Evolutionary conservation across 2,329 filamentous ascomycete genomes (phyloP).

Genomic region (Neofusicoccum sp.): DNA sequence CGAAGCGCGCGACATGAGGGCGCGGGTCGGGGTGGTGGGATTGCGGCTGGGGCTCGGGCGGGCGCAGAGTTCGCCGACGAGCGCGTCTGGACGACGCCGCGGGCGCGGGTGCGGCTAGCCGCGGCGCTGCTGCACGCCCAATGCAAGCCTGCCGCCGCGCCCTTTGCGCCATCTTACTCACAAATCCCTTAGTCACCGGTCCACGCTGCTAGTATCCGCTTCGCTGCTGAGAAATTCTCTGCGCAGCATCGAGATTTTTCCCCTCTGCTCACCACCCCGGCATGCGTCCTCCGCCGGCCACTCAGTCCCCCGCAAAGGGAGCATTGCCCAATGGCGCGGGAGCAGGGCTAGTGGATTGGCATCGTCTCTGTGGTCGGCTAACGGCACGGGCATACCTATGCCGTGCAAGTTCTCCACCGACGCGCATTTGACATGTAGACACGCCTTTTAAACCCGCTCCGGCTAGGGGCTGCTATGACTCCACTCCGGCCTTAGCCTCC

Average conservation of each 20-base stretch:
- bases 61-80: not conserved
- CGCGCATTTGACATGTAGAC: not conserved
- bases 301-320: not conserved
- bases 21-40: not conserved
- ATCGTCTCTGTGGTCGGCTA: conserved; percentile 3
- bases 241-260: not conserved
- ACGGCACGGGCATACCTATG: not conserved
- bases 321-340: not conserved
- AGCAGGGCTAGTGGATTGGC: not conserved
- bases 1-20: conserved; percentile 12
- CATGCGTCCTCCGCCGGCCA: not conserved
- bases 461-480: conserved; percentile 6
- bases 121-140: not conserved
- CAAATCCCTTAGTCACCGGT: not conserved
- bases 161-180: not conserved
- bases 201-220: not conserved
- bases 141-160: not conserved
- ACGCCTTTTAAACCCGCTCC: not conserved
- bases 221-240: not conserved
- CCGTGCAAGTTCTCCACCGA: not conserved
- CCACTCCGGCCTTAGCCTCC: not conserved
- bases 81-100: not conserved
- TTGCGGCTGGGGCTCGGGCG: not conserved
- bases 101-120: conserved; percentile 1
- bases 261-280: not conserved